Evolutionary conservation across 208 protist genomes (phyloP), one percentile per base, ranked within the genome.

Genomic region (Endotrypanum monterogeii): DNA sequence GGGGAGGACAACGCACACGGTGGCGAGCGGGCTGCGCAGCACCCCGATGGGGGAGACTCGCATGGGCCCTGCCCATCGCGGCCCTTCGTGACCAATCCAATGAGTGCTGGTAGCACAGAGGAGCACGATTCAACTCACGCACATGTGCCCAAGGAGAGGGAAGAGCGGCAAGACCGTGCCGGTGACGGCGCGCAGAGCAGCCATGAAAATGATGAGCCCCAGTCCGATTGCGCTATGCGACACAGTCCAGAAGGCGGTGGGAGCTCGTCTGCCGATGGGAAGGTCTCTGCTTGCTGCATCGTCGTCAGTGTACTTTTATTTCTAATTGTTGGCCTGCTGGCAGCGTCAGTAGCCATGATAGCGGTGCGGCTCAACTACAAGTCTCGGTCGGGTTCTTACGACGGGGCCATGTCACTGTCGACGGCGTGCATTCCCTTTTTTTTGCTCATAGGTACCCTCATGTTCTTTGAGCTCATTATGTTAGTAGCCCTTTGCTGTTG

Each of bases 351-450:
- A 16, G 72, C 78, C 3, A 89, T 93, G 89, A 74, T 91, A 3
- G 78, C 71, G 18, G 84, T 86, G 52, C 85, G 88, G 9, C 79
- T 94, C 55, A 92, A 94, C 75, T 71, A 91, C 75, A 67, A 82
- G 41, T 66, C 68, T 67, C 32, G 67, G 16, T 62, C 83, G 41
- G 50, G 71, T 54, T 70, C 58, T 2, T 87, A 90, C 62, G 56
- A 16, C 20, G 79, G 73, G 56, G 76, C 82, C 3, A 44, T 87
- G 20, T 67, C 60, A 25, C 78, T 94, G 1, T 18, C 46, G 0
- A 62, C 70, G 30, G 83, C 87, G 9, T 74, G 91, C 55, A 88
- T 88, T 51, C 90, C 90, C 9, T 58, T 91, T 46, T 92, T 84
- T 65, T 78, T 94, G n/a, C 44, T 93, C 0, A 25, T 86, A 32